phyloP scores from a whole-genome alignment of 768 basidiomycete species.

The Lenzites betulinus region DNA sequence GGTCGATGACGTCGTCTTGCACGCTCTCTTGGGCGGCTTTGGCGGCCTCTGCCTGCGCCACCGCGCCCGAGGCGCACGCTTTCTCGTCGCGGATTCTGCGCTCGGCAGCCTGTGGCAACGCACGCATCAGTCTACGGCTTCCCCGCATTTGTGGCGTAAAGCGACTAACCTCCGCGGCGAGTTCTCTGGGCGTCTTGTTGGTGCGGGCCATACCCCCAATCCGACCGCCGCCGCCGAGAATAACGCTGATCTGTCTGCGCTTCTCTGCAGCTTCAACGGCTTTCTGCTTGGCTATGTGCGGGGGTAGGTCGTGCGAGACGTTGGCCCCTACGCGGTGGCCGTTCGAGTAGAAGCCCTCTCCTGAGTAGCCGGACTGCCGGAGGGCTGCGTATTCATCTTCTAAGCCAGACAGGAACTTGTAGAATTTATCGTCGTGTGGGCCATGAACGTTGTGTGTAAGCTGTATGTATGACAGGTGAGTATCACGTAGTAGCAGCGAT shows the following conservation, averaged over 20 bases:
- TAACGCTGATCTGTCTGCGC: constrained; percentile 46
- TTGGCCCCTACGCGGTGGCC: constrained; percentile 71
- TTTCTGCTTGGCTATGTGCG: constrained; percentile 61
- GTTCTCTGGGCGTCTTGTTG: constrained; percentile 56
- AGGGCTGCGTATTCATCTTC: constrained; percentile 87
- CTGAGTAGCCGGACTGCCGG: constrained; percentile 78
- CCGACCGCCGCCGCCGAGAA: constrained; percentile 56
- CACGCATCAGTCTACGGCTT: not conserved
- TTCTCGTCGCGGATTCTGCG: constrained; percentile 73
- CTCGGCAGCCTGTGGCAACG: constrained; percentile 74
- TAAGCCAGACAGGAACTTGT: constrained; percentile 68
- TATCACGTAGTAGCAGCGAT: not conserved
- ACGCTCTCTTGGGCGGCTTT: constrained; percentile 72
- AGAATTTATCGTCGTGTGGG: constrained; percentile 85
- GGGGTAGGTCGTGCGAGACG: constrained; percentile 67
- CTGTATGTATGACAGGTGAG: constrained; percentile 38
- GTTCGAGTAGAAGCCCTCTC: constrained; percentile 87
- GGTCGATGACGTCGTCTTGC: constrained; percentile 59
- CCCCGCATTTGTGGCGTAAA: not conserved
- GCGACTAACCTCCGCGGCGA: constrained; percentile 64
- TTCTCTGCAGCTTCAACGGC: constrained; percentile 84
- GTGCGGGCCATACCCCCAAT: constrained; percentile 49
- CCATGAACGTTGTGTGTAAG: constrained; percentile 89
- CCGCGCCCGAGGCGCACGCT: constrained; percentile 64
- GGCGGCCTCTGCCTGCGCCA: constrained; percentile 60